Conservation (phyloP, 2,329 filamentous ascomycete species). For the Pseudogymnoascus sp. region DNA sequence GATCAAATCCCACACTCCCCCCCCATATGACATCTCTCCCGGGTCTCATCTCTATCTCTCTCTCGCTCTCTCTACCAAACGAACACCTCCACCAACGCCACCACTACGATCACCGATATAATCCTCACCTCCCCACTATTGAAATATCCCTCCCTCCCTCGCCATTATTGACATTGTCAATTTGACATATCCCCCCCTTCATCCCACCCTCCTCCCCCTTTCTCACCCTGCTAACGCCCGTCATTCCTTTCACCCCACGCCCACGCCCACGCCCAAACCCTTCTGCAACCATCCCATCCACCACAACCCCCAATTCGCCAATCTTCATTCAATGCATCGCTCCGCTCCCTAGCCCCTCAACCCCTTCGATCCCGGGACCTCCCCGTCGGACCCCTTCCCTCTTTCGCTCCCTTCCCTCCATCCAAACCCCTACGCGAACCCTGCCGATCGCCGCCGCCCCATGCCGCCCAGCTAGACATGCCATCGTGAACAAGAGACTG, state of each 20-base stretch:
- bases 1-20: neutral
- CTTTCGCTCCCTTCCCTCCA: neutral
- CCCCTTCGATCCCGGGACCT: neutral
- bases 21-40: neutral
- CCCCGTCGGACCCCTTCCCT: neutral
- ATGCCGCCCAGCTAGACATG: constrained; percentile 6
- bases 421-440: neutral
- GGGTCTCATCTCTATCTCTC: neutral
- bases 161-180: too few species aligned
- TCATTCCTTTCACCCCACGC: neutral
- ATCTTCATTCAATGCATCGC: neutral
- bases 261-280: too few species aligned
- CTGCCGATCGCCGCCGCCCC: neutral
- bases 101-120: neutral
- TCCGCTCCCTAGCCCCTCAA: neutral
- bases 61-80: neutral
- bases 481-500: neutral
- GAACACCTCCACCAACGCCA: neutral
- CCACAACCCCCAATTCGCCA: neutral
- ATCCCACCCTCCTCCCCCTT: neutral
- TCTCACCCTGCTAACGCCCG: neutral
- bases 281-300: neutral
- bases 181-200: neutral
- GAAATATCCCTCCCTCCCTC: neutral
- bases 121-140: neutral